phyloP scores from a whole-genome alignment of 192 early-diverging fungal genomes.

The Coemansia sp. region DNA sequence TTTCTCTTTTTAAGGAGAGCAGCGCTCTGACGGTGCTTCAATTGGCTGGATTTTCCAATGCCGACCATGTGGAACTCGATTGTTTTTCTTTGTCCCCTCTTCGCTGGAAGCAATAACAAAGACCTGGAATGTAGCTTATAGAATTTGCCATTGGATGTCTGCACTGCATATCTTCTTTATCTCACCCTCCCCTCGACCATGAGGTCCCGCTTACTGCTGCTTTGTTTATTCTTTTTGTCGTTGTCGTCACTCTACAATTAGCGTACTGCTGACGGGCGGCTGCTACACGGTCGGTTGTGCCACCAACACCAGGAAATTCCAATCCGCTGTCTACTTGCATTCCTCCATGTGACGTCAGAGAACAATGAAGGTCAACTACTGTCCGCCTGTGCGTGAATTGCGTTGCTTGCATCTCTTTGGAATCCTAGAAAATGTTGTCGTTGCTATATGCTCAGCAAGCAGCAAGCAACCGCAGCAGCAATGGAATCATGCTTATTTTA shows the following conservation, averaged over 20 bases:
- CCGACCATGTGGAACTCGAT: slow-evolving; percentile 9
- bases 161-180: slow-evolving; percentile 1
- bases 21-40: neutral
- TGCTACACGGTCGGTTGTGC: no score
- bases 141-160: neutral
- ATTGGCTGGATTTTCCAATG: slow-evolving; percentile 16
- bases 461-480: no score
- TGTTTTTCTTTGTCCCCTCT: neutral
- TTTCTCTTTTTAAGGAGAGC: neutral
- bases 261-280: no score
- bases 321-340: neutral
- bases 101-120: slow-evolving; percentile 6
- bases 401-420: neutral
- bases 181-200: neutral
- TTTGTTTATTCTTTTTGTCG: no score
- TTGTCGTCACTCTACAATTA: no score
- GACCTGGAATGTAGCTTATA: neutral
- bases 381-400: neutral
- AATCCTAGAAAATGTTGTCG: neutral
- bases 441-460: neutral
- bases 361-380: slow-evolving; percentile 3
- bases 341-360: slow-evolving; percentile 15
- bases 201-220: no score
- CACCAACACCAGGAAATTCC: neutral
- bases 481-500: neutral